phyloP scores from a whole-genome alignment of 306 rosid species.

The Vicia villosa region DNA sequence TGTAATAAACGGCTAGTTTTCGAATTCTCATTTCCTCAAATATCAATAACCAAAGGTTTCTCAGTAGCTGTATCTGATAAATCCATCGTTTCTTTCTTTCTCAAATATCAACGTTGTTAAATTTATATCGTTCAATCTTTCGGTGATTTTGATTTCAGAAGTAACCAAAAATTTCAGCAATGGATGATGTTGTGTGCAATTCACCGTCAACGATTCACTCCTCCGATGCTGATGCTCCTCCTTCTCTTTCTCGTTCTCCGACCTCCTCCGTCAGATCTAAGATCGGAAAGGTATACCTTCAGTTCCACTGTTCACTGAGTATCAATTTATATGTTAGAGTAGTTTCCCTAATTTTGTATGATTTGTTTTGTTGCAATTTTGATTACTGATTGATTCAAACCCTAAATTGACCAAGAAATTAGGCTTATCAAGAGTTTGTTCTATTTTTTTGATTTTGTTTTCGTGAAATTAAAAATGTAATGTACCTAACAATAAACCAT shows the following conservation, averaged over 20 bases:
- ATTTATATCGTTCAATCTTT: neutral
- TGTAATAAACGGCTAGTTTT: slow-evolving; percentile 42
- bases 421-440: neutral
- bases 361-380: neutral
- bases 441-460: neutral
- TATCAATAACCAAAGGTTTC: slow-evolving; percentile 2
- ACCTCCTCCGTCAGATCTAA: slow-evolving; percentile 51
- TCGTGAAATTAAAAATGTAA: neutral
- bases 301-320: neutral
- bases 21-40: neutral
- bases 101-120: neutral
- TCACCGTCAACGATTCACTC: slow-evolving; percentile 42
- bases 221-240: slow-evolving; percentile 12
- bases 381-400: slow-evolving; percentile 26
- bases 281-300: slow-evolving; percentile 56
- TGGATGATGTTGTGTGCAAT: slow-evolving; percentile 63
- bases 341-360: neutral
- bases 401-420: neutral
- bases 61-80: neutral
- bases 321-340: neutral
- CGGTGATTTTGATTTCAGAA: neutral
- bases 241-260: slow-evolving; percentile 34
- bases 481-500: neutral
- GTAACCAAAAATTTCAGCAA: neutral
- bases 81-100: neutral